phyloP scores from a whole-genome alignment of 805 yeast genomes.

The Sungouiella blattae region DNA sequence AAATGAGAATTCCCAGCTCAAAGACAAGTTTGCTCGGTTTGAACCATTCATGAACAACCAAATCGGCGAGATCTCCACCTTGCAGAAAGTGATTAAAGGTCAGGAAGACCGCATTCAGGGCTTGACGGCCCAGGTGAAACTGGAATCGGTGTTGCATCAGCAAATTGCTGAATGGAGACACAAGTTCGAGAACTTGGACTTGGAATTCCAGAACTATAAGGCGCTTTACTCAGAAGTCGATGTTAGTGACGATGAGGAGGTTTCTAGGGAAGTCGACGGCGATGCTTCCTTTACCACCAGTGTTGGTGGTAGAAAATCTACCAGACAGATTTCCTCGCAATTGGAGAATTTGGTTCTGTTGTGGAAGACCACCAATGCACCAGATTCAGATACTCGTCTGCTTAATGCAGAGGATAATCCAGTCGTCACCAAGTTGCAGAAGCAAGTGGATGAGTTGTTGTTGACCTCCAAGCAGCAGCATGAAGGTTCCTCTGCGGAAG shows the following conservation, averaged over 20 bases:
- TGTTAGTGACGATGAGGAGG: conserved; percentile 25
- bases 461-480: conserved; percentile 43
- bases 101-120: conserved; percentile 47
- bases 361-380: conserved; percentile 24
- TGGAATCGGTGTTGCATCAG: conserved; percentile 42
- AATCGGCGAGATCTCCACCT: conserved; percentile 46
- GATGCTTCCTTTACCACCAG: conserved; percentile 19
- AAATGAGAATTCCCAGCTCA: conserved; percentile 43
- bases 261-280: conserved; percentile 8
- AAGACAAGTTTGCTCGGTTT: conserved; percentile 40
- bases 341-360: conserved; percentile 32
- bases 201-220: conserved; percentile 43
- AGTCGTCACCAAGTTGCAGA: conserved; percentile 43
- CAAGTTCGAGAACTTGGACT: conserved; percentile 40
- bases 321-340: conserved; percentile 30
- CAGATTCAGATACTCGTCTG: conserved; percentile 7
- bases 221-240: conserved; percentile 31
- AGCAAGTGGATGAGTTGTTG: conserved; percentile 55
- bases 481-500: conserved; percentile 32
- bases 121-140: conserved; percentile 39
- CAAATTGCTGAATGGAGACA: conserved; percentile 47
- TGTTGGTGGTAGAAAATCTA: conserved; percentile 21
- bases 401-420: conserved; percentile 12
- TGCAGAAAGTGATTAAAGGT: conserved; percentile 52
- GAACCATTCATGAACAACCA: conserved; percentile 54